Evolutionary conservation across 495 filamentous ascomycete species (phyloP).

Genomic region (Penicillium coffeae): DNA sequence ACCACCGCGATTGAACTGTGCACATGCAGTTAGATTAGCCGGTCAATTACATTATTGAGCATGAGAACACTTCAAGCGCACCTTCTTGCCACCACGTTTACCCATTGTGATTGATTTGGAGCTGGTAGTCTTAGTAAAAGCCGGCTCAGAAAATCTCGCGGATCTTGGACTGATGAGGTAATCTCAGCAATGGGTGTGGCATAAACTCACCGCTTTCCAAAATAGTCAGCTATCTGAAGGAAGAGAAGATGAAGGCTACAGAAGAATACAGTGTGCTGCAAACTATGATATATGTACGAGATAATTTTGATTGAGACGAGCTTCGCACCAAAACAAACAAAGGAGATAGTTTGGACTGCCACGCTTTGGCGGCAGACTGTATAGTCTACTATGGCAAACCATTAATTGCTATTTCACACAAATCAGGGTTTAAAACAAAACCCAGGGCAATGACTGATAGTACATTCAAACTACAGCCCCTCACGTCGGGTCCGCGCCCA

Average conservation of each 20-base stretch:
- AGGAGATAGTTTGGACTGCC: conserved; percentile 25
- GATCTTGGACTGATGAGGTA: conserved; percentile 9
- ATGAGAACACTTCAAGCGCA: conserved; percentile 4
- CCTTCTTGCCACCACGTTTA: conserved; percentile 39
- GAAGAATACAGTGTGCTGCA: not conserved
- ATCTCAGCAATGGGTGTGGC: conserved; percentile 4
- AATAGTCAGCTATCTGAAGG: not conserved
- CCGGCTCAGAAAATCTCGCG: conserved; percentile 14
- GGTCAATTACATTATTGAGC: not conserved
- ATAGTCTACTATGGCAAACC: conserved; percentile 36
- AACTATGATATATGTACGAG: conserved; percentile 5
- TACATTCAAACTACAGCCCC: conserved; percentile 31
- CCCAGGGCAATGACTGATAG: conserved; percentile 36
- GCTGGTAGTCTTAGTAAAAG: conserved; percentile 10
- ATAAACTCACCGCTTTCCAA: not conserved
- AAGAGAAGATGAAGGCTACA: not conserved
- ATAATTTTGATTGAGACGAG: conserved; percentile 7
- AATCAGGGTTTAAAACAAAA: conserved; percentile 30
- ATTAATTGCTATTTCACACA: conserved; percentile 38
- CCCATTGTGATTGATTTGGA: conserved; percentile 29
- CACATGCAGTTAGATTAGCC: conserved; percentile 8
- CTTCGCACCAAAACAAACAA: conserved; percentile 21
- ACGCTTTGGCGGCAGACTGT: conserved; percentile 21
- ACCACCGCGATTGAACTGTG: conserved; percentile 31
- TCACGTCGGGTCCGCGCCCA: conserved; percentile 1